Percentiles rank a stretch among this genome's conserved stretches.
Evolutionary conservation across 2,329 filamentous ascomycete species (phyloP).

Genomic region (Cladophialophora bantiana): DNA sequence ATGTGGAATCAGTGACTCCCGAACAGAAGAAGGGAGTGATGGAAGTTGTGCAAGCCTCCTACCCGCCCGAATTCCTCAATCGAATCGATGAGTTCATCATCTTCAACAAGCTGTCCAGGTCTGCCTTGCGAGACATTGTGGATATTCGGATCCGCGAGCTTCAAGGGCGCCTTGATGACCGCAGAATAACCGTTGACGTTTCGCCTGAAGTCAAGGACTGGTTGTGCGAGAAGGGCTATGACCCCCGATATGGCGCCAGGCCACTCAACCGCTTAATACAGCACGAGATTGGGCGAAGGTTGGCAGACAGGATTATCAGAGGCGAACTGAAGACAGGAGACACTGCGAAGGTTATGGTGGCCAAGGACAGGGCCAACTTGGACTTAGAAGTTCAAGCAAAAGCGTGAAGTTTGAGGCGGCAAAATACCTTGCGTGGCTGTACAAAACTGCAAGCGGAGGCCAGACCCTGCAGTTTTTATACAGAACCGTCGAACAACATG

Average conservation of each 20-base stretch:
- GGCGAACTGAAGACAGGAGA: conserved; percentile 81
- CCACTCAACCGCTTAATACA: conserved; percentile 90
- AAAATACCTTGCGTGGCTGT: not conserved
- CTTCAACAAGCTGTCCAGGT: conserved; percentile 82
- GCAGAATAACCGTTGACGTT: conserved; percentile 78
- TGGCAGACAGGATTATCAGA: conserved; percentile 91
- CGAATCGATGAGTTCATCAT: conserved; percentile 96
- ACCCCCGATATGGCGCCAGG: conserved; percentile 87
- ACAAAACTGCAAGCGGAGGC: not conserved
- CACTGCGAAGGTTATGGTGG: conserved; percentile 66
- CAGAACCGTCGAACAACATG: too few species aligned
- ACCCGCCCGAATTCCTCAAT: conserved; percentile 95
- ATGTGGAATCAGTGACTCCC: conserved; percentile 72
- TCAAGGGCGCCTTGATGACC: conserved; percentile 81
- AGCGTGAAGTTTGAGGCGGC: not conserved
- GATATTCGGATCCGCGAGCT: conserved; percentile 89
- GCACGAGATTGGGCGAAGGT: conserved; percentile 84
- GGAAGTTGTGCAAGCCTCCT: conserved; percentile 76
- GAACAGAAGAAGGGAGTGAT: conserved; percentile 81
- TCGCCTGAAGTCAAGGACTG: conserved; percentile 77
- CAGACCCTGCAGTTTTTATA: too few species aligned
- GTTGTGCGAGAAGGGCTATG: conserved; percentile 89
- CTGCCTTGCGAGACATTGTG: conserved; percentile 87
- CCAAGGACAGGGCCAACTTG: conserved; percentile 20
- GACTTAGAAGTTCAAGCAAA: conserved; percentile 16